These are phyloP conservation scores for Trichocomaceae sp. DNA, from an alignment of 2,329 filamentous ascomycete species.

Conservation along the genomic window DNA sequence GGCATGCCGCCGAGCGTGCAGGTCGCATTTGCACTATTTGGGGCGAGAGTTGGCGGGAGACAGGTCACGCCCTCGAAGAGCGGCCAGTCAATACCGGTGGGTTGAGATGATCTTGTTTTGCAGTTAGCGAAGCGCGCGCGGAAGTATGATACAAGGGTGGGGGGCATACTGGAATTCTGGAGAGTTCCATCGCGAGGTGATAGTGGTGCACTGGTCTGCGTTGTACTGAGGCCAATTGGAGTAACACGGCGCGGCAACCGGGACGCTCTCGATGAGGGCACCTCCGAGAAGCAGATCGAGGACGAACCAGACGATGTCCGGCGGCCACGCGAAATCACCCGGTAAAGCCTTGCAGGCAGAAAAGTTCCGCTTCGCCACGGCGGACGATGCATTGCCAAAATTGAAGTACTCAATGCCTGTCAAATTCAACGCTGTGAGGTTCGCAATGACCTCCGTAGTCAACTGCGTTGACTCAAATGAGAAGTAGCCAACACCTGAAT, in stretches of 20 bases:
- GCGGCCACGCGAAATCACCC: slow-evolving; percentile 19
- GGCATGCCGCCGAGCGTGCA: slow-evolving; percentile 20
- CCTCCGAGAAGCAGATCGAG: slow-evolving; percentile 34
- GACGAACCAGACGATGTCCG: slow-evolving; percentile 18
- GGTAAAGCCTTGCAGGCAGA: slow-evolving; percentile 31
- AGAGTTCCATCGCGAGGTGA: slow-evolving; percentile 24
- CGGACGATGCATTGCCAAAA: slow-evolving; percentile 22
- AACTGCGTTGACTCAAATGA: slow-evolving; percentile 26
- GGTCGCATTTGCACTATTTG: background rate
- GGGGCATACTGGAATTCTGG: slow-evolving; percentile 2
- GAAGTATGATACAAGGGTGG: background rate
- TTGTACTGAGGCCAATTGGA: slow-evolving; percentile 27
- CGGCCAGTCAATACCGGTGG: slow-evolving; percentile 4
- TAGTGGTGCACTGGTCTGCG: slow-evolving; percentile 24
- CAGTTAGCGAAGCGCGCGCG: background rate
- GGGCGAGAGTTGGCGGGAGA: slow-evolving; percentile 1
- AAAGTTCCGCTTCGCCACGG: slow-evolving; percentile 24
- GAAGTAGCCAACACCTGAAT: slow-evolving; percentile 9
- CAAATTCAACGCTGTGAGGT: slow-evolving; percentile 25
- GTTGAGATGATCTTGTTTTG: slow-evolving; percentile 1
- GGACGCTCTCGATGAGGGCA: slow-evolving; percentile 27
- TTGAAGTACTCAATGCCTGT: slow-evolving; percentile 29
- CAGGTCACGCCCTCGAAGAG: slow-evolving; percentile 6
- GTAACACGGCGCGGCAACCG: slow-evolving; percentile 31
- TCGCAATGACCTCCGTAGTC: slow-evolving; percentile 29